Percentiles rank a stretch among this genome's conserved stretches.
Conservation (phyloP, 2,329 filamentous ascomycete species). For the Claviceps cyperi region DNA sequence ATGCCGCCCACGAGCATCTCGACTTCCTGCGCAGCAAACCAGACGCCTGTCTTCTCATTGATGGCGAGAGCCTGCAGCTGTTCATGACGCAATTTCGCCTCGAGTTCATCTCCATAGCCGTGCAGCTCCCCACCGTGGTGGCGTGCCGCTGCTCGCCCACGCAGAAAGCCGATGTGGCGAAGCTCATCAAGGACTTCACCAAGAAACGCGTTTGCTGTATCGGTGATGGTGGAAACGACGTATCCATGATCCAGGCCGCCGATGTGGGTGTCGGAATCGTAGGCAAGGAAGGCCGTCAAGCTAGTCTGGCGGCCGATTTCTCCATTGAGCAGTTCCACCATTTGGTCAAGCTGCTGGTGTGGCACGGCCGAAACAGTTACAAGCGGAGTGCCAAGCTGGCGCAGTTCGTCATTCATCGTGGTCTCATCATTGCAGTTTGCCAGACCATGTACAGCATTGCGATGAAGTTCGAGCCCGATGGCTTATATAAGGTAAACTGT, state of each 20-base stretch:
- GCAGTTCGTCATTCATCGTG: conserved; percentile 96
- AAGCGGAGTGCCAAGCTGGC: conserved; percentile 90
- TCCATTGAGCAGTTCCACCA: conserved; percentile 92
- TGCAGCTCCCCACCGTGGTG: conserved; percentile 79
- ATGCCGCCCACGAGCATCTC: conserved; percentile 73
- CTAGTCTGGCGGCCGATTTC: conserved; percentile 89
- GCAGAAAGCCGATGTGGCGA: conserved; percentile 89
- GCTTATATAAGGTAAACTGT: conserved; percentile 66
- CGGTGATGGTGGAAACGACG: conserved; percentile 94
- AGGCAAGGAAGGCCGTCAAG: conserved; percentile 92
- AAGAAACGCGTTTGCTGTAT: conserved; percentile 96
- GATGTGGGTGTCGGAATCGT: conserved; percentile 97
- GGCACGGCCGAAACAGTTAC: conserved; percentile 96
- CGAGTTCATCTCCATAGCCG: conserved; percentile 79
- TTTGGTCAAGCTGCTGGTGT: conserved; percentile 90
- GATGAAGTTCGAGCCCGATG: conserved; percentile 81
- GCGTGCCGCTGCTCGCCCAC: conserved; percentile 94
- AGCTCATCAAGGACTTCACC: conserved; percentile 78
- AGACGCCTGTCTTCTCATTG: conserved; percentile 78
- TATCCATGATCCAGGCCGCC: conserved; percentile 97
- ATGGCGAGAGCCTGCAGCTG: conserved; percentile 77
- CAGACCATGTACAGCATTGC: conserved; percentile 97
- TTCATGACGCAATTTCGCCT: conserved; percentile 70
- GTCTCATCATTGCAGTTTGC: conserved; percentile 85
- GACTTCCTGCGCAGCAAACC: conserved; percentile 81